These are phyloP conservation scores for Globisporangium paroecandrum DNA, from an alignment of 352 stramenopile species.

Conservation along the genomic window DNA sequence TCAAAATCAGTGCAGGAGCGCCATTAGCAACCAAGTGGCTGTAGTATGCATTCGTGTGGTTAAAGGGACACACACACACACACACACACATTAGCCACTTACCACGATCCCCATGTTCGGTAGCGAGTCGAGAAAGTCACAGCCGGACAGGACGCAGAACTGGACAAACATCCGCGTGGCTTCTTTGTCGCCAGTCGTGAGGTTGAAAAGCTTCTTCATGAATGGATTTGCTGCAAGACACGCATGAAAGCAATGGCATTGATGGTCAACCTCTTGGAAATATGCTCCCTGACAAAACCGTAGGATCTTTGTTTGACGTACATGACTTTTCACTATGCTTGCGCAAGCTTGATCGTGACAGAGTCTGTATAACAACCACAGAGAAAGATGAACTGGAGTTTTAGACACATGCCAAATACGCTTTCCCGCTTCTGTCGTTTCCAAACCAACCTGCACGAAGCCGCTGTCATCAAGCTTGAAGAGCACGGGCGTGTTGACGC, in stretches of 20 bases:
- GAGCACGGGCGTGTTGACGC: slow-evolving; percentile 49
- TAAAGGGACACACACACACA: no score
- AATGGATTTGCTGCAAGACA: slow-evolving; percentile 37
- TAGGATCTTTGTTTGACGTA: slow-evolving; percentile 16
- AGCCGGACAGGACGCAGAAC: slow-evolving; percentile 66
- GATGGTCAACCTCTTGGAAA: not conserved
- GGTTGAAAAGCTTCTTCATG: slow-evolving; percentile 57
- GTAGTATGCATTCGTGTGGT: no score
- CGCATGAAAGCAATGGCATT: not conserved
- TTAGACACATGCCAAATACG: not conserved
- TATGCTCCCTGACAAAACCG: not conserved
- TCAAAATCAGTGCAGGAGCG: not conserved
- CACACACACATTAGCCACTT: slow-evolving; percentile 15
- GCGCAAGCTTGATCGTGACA: slow-evolving; percentile 57
- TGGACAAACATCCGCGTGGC: slow-evolving; percentile 79
- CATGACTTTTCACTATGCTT: slow-evolving; percentile 34
- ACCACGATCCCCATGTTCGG: slow-evolving; percentile 75
- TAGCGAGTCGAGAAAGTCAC: slow-evolving; percentile 73
- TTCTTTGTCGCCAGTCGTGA: slow-evolving; percentile 56
- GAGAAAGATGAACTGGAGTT: not conserved
- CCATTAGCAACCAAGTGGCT: no score
- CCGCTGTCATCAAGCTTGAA: slow-evolving; percentile 72
- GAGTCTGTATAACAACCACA: slow-evolving; percentile 23
- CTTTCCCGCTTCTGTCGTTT: not conserved
- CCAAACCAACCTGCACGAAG: slow-evolving; percentile 45